A percentile compares a stretch with the other conserved stretches of the same genome.
Evolutionary conservation across 768 basidiomycete species (phyloP).

Genomic region (Podaxis sp.): DNA sequence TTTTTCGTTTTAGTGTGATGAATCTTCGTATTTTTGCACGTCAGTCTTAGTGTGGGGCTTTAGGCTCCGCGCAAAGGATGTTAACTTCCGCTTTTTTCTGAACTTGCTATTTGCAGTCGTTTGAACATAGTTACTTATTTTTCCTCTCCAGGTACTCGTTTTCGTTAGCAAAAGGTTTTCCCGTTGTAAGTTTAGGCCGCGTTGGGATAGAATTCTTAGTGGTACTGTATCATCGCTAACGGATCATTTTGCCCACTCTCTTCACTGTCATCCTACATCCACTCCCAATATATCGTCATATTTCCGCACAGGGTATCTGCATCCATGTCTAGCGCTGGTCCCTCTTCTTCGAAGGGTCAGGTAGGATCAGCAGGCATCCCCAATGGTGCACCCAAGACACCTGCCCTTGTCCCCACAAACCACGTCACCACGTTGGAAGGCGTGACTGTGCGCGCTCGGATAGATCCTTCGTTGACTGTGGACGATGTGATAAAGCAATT

Average conservation of each 20-base stretch:
- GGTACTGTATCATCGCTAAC: not conserved
- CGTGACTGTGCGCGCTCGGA: conserved; percentile 73
- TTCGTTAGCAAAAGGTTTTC: not conserved
- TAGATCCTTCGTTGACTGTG: conserved; percentile 80
- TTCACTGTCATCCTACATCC: conserved; percentile 9
- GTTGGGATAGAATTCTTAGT: not conserved
- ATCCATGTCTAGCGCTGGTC: conserved; percentile 29
- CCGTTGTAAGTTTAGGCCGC: not conserved
- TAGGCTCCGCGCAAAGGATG: conserved; percentile 34
- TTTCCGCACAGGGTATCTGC: conserved; percentile 7
- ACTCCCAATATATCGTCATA: conserved; percentile 13
- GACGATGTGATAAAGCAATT: conserved; percentile 84
- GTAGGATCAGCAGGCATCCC: conserved; percentile 28
- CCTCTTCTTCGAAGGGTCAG: conserved; percentile 29
- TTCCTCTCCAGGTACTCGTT: not conserved
- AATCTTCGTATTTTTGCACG: conserved; percentile 52
- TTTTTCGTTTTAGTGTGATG: conserved; percentile 32
- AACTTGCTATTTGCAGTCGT: conserved; percentile 18
- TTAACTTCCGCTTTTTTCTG: conserved; percentile 41
- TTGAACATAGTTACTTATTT: conserved; percentile 1
- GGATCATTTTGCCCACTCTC: conserved; percentile 4
- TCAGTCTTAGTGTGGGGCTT: conserved; percentile 46
- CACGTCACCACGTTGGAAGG: conserved; percentile 78
- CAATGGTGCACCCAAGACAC: conserved; percentile 38
- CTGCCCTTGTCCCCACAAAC: conserved; percentile 76